Evolutionary conservation across 495 filamentous ascomycete genomes (phyloP), one percentile per base, ranked within the genome.

Genomic region (Podospora pseudoanserina): DNA sequence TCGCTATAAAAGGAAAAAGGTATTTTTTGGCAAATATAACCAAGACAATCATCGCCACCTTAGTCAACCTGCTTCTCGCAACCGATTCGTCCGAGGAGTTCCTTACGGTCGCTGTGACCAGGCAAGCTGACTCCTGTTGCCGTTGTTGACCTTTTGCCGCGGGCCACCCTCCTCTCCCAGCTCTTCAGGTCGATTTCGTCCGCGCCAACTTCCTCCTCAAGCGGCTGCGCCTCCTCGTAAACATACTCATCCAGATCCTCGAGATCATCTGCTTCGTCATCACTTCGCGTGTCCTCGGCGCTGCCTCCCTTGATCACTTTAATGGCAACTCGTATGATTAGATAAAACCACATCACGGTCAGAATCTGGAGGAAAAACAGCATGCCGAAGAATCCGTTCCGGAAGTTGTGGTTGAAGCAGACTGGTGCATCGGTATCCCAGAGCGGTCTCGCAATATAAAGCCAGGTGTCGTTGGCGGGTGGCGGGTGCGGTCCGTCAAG

Each of bases 251-350:
- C 84, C 44, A 87, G 80, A 2, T 85, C 82, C 23, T 87, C 81
- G 2, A 84, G 83, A 19, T 88, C 85, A 27, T 86, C 89, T 27
- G 80, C 91, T 73, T 97, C 94, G 69, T 93, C 93, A 70, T 97
- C 94, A 75, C 92, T 96, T 62, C 94, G 88, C 32, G 86, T 84
- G 73, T 98, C 94, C 65, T 96, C 94, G 27, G 94, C 93, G 30
- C 86, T 83, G n/a, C 86, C 85, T 28, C 92, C 93, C 60, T 81
- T 86, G 19, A 97, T 72, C 2, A 97, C 91, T 34, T 86, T 87
- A 63, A 88, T 80, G 20, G 92, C 94, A 1, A 98, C 91, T 28
- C 86, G 85, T 30, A 92, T 74, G 73, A 97, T 96, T 88, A 97
- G 90, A 72, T 81, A 85, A 76, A 97, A 96, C 94, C 94, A 98